Percentiles rank a stretch among this genome's conserved stretches.
phyloP scores from a whole-genome alignment of 129 eudicot species.

The Flaveria ramosissima region DNA sequence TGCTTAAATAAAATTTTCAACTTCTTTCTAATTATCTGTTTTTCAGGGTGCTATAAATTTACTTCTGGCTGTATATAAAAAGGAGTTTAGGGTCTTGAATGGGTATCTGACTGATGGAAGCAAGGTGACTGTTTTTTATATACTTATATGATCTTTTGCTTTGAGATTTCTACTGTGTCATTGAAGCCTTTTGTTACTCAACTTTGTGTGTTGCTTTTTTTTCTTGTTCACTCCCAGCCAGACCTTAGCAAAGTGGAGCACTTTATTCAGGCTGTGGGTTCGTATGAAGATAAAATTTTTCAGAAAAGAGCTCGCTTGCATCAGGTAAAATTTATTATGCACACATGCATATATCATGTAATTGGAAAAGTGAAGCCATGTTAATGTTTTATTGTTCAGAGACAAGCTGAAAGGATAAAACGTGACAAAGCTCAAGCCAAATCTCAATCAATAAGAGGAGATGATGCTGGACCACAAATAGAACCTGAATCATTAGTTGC shows the following conservation, averaged over 20 bases:
- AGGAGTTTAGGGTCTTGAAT: constrained; percentile 69
- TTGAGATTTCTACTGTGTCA: neutral
- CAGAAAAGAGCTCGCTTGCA: constrained; percentile 84
- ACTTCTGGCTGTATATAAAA: constrained; percentile 85
- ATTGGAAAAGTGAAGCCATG: neutral
- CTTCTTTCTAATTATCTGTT: constrained; percentile 4
- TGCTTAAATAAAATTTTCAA: neutral
- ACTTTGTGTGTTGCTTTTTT: constrained; percentile 18
- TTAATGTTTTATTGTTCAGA: constrained; percentile 39
- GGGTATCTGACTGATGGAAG: constrained; percentile 91
- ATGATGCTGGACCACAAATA: constrained; percentile 72
- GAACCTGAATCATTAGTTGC: constrained; percentile 82
- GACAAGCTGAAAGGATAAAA: constrained; percentile 87
- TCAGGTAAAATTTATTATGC: constrained; percentile 51
- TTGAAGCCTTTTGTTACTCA: constrained; percentile 13
- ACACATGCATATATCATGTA: neutral
- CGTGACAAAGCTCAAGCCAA: constrained; percentile 78
- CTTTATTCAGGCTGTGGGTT: constrained; percentile 94
- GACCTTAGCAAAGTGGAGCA: constrained; percentile 79
- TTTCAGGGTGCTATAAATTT: constrained; percentile 92
- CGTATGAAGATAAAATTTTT: constrained; percentile 84
- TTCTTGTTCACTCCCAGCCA: constrained; percentile 58
- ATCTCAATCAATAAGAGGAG: constrained; percentile 70
- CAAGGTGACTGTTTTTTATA: constrained; percentile 52
- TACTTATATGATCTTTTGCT: neutral